phyloP scores from a whole-genome alignment of 352 stramenopile species.

The Globisporangium mamillatum region DNA sequence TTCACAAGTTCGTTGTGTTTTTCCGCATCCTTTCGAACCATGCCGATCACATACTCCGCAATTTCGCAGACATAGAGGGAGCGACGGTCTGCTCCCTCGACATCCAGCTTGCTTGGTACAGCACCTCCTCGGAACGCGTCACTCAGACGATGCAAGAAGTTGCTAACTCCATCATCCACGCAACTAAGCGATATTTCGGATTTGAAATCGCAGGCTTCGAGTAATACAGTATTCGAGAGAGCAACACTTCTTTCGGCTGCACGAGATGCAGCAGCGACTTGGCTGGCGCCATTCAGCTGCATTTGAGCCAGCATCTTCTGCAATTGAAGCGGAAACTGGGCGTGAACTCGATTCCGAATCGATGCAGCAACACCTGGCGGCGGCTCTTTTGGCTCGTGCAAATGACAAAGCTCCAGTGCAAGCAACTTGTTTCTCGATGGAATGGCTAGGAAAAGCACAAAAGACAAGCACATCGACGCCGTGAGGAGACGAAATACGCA shows the following conservation, averaged over 20 bases:
- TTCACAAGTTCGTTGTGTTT: slow-evolving; percentile 41
- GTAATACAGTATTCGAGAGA: slow-evolving; percentile 34
- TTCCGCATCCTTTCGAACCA: slow-evolving; percentile 35
- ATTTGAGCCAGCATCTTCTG: slow-evolving; percentile 30
- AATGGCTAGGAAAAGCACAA: slow-evolving; percentile 26
- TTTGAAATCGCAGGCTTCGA: slow-evolving; percentile 51
- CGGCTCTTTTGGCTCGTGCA: slow-evolving; percentile 45
- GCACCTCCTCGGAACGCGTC: slow-evolving; percentile 63
- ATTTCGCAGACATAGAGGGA: slow-evolving; percentile 34
- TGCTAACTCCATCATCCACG: slow-evolving; percentile 43
- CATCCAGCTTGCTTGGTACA: slow-evolving; percentile 22
- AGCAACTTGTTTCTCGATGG: slow-evolving; percentile 65
- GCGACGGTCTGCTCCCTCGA: slow-evolving; percentile 21
- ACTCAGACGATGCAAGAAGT: slow-evolving; percentile 57
- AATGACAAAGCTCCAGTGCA: slow-evolving; percentile 65
- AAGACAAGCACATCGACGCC: neutral
- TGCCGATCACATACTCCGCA: slow-evolving; percentile 35
- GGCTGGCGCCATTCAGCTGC: slow-evolving; percentile 2
- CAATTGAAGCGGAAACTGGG: slow-evolving; percentile 35
- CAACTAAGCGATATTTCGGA: slow-evolving; percentile 36
- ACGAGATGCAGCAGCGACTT: neutral
- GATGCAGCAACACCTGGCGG: slow-evolving; percentile 25
- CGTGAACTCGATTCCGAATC: slow-evolving; percentile 48
- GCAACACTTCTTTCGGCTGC: neutral
- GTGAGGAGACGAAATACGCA: neutral